Percentiles rank a stretch among this genome's conserved stretches.
Conservation (phyloP, 192 early-diverging fungal species). For the Coemansia sp. region DNA sequence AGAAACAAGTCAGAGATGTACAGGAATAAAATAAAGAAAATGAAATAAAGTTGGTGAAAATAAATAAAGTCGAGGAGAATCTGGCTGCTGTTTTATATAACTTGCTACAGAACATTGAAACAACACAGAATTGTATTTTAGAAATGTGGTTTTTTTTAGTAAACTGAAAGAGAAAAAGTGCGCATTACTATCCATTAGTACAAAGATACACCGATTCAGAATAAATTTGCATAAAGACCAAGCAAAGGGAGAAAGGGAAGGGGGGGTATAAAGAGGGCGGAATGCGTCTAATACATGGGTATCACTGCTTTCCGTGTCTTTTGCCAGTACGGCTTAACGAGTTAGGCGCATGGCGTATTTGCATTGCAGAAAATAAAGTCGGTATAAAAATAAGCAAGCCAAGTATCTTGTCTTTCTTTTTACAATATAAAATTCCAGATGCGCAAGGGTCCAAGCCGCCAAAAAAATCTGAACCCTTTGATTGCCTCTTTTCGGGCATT, state of each 20-base stretch:
- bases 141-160: no score
- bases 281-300: neutral
- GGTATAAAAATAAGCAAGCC: neutral
- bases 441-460: neutral
- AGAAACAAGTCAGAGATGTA: conserved; percentile 3
- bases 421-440: neutral
- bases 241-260: neutral
- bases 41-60: neutral
- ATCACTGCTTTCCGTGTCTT: conserved; percentile 2
- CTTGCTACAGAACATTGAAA: neutral
- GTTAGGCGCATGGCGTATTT: neutral
- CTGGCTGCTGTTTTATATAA: neutral
- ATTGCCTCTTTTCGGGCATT: no score
- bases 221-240: conserved; percentile 1
- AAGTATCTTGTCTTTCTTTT: neutral
- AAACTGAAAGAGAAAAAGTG: neutral
- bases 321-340: neutral
- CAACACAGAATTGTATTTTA: neutral
- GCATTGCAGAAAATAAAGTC: no score
- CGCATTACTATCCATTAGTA: neutral
- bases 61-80: neutral
- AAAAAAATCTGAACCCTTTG: no score
- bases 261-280: neutral
- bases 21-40: no score
- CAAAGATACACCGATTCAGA: neutral